Evolutionary conservation across 2,329 filamentous ascomycete species (phyloP), one percentile per base, ranked within the genome.

Genomic region (Xylariaceae sp.): DNA sequence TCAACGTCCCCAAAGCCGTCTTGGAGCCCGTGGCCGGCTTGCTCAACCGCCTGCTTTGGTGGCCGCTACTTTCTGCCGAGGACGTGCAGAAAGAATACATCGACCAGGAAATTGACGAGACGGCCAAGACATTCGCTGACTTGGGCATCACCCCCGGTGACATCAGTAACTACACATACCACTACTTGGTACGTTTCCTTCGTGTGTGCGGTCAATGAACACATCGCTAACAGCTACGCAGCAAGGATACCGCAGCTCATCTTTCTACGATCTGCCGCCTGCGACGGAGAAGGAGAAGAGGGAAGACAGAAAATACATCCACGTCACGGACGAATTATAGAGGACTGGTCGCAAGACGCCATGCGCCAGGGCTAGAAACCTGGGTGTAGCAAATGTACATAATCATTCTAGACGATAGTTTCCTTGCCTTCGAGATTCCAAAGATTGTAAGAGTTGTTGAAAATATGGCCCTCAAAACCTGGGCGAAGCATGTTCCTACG

Each of bases 261-360:
- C 85, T 63, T 94, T 86, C 81, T 96, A 95, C 71, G 92, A 99
- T 68, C 79, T 97, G 59, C 94, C 94, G 44, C 92, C 94, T 43
- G 86, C 92, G 64, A 96, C 92, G 32, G 92, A 96, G 75, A 88
- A 87, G 71, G 94, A 99, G 79, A 94, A 85, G 80, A 80, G 82
- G 63, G 91, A 97, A 71, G 91, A 97, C 73, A 94, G 86, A 81
- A 94, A 96, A 78, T 99, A 95, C 70, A 75, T 97, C 69, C 94
- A 99, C 70, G 91, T 99, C 54, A 75, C 90, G 66, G 89, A 95
- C 68, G 86, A 94, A 70, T 82, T 90, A 78, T 94, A 85, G 74
- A 70, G 47, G 35, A 51, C 43, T 50, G 45, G 51, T 51, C 35
- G 42, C 53, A 51, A 62, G 48, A 47, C 31, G 47, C 49, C 53